These are phyloP conservation scores for Pichia nakasei DNA, from an alignment of 805 yeast genomes.

Conservation along the genomic window DNA sequence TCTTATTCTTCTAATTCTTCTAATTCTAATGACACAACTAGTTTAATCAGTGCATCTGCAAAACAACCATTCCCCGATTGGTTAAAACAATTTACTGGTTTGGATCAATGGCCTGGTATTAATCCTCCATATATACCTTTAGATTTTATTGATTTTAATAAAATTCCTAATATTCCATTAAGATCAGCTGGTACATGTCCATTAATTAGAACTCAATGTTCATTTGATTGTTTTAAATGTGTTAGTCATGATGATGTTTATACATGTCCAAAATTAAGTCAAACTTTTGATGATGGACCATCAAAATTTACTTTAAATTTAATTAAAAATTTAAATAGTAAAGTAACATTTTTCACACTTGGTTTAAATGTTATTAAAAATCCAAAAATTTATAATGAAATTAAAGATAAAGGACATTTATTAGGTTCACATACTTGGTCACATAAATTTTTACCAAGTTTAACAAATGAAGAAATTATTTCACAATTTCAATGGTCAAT, in stretches of 20 bases:
- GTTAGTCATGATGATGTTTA: conserved; percentile 65
- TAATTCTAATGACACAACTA: background rate
- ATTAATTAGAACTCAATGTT: conserved; percentile 46
- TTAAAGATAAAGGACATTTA: conserved; percentile 59
- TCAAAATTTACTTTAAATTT: conserved; percentile 58
- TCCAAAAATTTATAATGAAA: conserved; percentile 61
- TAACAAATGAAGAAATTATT: conserved; percentile 70
- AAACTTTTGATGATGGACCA: conserved; percentile 96
- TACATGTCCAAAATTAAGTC: conserved; percentile 68
- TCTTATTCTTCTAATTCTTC: too few relatives aligned
- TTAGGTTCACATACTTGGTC: conserved; percentile 91
- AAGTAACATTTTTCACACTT: conserved; percentile 74
- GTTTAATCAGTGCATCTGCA: background rate
- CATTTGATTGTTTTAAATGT: conserved; percentile 83
- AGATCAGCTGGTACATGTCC: conserved; percentile 57
- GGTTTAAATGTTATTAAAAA: conserved; percentile 72
- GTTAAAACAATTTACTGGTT: conserved; percentile 68
- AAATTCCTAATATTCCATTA: conserved; percentile 40
- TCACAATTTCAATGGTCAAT: conserved; percentile 93
- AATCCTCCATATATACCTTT: conserved; percentile 85
- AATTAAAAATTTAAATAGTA: conserved; percentile 40
- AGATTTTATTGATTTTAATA: conserved; percentile 52
- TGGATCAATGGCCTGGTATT: conserved; percentile 73
- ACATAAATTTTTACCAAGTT: conserved; percentile 72
- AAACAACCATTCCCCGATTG: conserved; percentile 54